phyloP scores from a whole-genome alignment of 2,329 filamentous ascomycete genomes.

The Tolypocladium ophioglossoides region DNA sequence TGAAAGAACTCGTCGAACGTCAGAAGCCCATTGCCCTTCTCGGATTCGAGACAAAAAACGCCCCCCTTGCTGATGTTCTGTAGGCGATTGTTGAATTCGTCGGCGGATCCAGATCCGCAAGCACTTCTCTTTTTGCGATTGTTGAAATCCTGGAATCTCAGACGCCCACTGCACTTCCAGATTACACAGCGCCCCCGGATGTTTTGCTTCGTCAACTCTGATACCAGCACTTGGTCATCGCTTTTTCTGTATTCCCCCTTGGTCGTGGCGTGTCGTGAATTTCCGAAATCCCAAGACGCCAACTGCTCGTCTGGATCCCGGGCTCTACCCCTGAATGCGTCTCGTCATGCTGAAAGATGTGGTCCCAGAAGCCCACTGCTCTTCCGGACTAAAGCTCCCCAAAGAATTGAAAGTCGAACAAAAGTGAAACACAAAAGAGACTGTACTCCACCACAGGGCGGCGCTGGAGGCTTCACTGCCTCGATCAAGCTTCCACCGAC shows the following conservation, averaged over 20 bases:
- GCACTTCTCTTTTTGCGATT: not conserved
- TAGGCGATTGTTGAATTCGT: conserved; percentile 3
- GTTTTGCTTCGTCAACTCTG: too few species aligned
- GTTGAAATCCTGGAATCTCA: conserved; percentile 10
- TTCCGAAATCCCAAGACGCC: not conserved
- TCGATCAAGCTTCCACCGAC: conserved; percentile 12
- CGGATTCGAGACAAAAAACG: not conserved
- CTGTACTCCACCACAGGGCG: not conserved
- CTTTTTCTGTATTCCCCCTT: not conserved
- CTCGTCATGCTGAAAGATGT: not conserved
- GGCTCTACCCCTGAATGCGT: not conserved
- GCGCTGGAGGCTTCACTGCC: not conserved
- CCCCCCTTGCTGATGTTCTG: not conserved
- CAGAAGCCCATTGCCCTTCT: not conserved
- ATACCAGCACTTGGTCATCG: not conserved
- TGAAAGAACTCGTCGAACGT: too few species aligned
- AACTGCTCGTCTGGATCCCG: conserved; percentile 2
- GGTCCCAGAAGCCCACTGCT: conserved; percentile 16
- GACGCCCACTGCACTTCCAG: conserved; percentile 8
- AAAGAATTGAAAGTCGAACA: not conserved
- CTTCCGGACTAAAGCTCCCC: conserved; percentile 5
- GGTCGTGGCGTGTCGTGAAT: not conserved
- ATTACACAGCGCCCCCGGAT: conserved; percentile 1
- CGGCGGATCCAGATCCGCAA: conserved; percentile 3
- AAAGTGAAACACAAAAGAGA: not conserved